Conservation (phyloP, 441 rosid genomes). For the Euphorbia celastroides region DNA sequence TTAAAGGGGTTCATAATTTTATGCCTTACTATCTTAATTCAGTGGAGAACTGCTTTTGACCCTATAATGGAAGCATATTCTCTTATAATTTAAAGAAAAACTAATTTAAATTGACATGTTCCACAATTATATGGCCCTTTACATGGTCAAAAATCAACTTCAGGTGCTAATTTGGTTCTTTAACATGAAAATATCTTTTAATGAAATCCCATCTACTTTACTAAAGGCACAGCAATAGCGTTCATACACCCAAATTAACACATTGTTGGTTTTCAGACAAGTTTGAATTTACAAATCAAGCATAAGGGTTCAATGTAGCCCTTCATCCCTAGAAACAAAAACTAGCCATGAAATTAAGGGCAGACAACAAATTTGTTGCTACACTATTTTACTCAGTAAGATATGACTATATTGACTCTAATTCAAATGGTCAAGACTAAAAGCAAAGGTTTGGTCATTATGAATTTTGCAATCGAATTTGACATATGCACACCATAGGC, state of each 20-base stretch:
- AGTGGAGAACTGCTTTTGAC: constrained; percentile 13
- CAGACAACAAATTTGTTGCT: neutral
- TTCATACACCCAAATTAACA: too few relatives aligned
- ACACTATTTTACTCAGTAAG: neutral
- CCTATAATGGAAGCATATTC: constrained; percentile 18
- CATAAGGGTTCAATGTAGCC: too few relatives aligned
- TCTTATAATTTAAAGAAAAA: constrained; percentile 6
- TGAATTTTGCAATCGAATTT: neutral
- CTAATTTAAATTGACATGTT: constrained; percentile 7
- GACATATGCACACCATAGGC: neutral
- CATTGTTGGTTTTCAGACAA: too few relatives aligned
- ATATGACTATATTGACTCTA: too few relatives aligned
- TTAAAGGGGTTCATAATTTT: constrained; percentile 8
- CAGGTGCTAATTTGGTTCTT: neutral
- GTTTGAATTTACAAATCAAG: too few relatives aligned
- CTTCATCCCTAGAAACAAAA: neutral
- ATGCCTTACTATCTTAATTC: constrained; percentile 12
- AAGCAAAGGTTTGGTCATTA: neutral
- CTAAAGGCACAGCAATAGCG: too few relatives aligned
- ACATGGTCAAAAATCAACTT: constrained; percentile 10
- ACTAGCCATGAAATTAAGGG: neutral
- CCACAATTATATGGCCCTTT: neutral
- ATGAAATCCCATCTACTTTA: neutral
- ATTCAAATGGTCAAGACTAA: neutral
- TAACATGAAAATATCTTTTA: too few relatives aligned